Base-by-base conservation (phyloP, 345 rosid genomes). In the Geranium rotundifolium region DNA sequence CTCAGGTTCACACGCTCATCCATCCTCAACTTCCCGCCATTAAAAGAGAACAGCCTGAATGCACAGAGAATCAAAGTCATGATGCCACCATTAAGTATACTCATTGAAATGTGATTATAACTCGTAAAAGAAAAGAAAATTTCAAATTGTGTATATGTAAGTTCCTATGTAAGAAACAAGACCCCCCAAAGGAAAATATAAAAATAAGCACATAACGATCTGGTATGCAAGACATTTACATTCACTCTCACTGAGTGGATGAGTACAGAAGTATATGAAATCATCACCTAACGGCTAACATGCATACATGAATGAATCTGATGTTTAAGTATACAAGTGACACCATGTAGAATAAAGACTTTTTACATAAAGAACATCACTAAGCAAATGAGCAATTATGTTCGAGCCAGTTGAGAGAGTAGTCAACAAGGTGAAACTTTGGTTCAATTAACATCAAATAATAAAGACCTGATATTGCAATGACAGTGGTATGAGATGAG, bases 1-100 rank as follows among this genome's bases (percentile, higher is more conserved):
- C 99, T 82, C 60, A 93, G 95, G 73, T 88, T 81, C 59, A 93
- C 71, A 57, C 96, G 87, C 78, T 93, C 96, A 71, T 93, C 99
- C 97, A 88, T 93, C 74, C 82, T 84, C 82, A 93, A 76, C 85
- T 76, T 93, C 65, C 97, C 91, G 39, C 91, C 91, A 77, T 82
- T 79, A 60, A 68, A 90, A 70, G 95, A 87, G 73, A 93, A 79
- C 68, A 93, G 81, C 88, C 99, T 93, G 73, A 19, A 67, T 57
- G 46, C 74, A 61, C 37, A 61, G 62, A 62, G 50, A 27, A 19
- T 17, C 39, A 31, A 20, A 7, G 46, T 49, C 17, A 68, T 54
- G 34, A 55, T 14, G 17, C n/a, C 29, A 30, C 41, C 60, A 1
- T 17, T 17, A 46, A 39, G 29, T 29, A 61, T 59, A 64, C 12